Evolutionary conservation across 1,139 yeast species (phyloP).

Genomic region (Insectozyma bohioensis): DNA sequence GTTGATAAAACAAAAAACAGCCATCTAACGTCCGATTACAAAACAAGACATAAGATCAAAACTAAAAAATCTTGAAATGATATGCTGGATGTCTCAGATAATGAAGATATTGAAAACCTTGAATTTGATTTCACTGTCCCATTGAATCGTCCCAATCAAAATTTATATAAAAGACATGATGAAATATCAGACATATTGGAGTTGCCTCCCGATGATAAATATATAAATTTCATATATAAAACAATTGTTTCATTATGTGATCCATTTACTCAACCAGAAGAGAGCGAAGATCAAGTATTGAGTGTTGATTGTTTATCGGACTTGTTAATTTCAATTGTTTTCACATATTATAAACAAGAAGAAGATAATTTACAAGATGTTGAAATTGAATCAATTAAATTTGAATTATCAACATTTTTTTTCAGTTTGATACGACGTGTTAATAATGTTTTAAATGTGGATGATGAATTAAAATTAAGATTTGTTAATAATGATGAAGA

Average conservation of each 20-base stretch:
- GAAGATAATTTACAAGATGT: conserved; percentile 5
- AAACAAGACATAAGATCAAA: neutral
- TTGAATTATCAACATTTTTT: conserved; percentile 36
- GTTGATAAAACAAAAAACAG: too few species aligned
- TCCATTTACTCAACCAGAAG: conserved; percentile 69
- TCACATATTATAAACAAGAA: conserved; percentile 12
- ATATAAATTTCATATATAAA: conserved; percentile 22
- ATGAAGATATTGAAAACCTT: conserved; percentile 21
- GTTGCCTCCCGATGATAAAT: conserved; percentile 19
- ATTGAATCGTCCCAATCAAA: conserved; percentile 15
- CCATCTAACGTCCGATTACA: too few species aligned
- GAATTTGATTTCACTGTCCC: conserved; percentile 30
- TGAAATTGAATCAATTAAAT: conserved; percentile 29
- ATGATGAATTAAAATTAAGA: conserved; percentile 47
- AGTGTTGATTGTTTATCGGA: conserved; percentile 58
- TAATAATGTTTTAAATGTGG: conserved; percentile 40
- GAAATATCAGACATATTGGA: conserved; percentile 20
- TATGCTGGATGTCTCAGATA: conserved; percentile 24
- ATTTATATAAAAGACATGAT: conserved; percentile 23
- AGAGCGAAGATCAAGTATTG: conserved; percentile 49
- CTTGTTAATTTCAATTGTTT: conserved; percentile 45
- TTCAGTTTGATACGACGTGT: conserved; percentile 45
- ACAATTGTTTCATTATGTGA: conserved; percentile 53
- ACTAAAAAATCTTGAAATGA: conserved; percentile 17
- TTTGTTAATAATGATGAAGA: conserved; percentile 45